Evolutionary conservation across 129 eudicot species (phyloP).

Genomic region (Logfia minima): DNA sequence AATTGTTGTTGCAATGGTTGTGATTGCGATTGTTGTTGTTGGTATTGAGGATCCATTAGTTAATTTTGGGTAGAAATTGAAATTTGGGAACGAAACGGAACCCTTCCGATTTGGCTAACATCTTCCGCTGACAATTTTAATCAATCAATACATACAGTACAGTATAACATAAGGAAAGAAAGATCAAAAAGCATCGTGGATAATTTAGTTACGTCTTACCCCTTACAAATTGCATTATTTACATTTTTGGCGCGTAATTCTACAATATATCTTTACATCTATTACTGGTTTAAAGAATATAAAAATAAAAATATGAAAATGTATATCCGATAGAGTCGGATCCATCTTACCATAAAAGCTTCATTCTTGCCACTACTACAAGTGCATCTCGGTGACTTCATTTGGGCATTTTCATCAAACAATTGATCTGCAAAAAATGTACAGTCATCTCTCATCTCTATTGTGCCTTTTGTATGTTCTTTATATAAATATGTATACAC

Average conservation of each 20-base stretch:
- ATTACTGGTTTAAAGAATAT: too few species aligned
- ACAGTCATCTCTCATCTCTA: background rate
- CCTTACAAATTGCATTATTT: background rate
- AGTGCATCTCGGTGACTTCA: background rate
- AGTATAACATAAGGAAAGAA: too few species aligned
- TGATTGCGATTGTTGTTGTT: constrained; percentile 23
- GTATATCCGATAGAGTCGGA: background rate
- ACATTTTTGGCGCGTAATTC: background rate
- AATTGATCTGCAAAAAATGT: constrained; percentile 5
- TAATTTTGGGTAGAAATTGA: background rate
- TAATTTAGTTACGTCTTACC: background rate
- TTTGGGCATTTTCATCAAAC: constrained; percentile 19
- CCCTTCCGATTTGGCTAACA: too few species aligned
- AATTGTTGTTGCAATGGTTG: background rate
- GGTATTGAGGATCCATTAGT: constrained; percentile 56
- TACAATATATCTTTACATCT: background rate
- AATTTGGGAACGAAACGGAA: constrained; percentile 30
- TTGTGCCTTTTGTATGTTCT: background rate
- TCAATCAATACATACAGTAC: too few species aligned
- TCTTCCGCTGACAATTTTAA: too few species aligned
- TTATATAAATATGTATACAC: background rate
- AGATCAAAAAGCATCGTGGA: too few species aligned
- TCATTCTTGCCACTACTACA: background rate
- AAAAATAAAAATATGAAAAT: too few species aligned
- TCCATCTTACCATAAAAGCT: background rate